Evolutionary conservation across 2,329 filamentous ascomycete genomes (phyloP).

Genomic region (Cytospora piceicola): DNA sequence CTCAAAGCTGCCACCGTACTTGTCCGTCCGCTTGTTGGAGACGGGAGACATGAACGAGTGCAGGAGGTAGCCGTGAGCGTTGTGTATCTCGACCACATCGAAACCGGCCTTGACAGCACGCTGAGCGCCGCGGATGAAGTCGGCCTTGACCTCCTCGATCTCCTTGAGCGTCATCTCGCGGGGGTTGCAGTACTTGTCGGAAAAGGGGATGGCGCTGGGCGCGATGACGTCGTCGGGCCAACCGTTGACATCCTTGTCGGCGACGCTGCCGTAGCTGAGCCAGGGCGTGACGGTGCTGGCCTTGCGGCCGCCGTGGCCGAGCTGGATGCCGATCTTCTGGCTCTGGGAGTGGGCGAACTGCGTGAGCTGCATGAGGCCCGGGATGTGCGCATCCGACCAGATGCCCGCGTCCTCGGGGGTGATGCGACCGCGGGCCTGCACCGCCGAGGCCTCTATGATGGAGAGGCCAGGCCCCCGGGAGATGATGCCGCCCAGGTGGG

Average conservation of each 20-base stretch:
- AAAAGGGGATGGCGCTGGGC: constrained; percentile 39
- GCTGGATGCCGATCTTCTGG: constrained; percentile 71
- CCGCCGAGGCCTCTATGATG: constrained; percentile 40
- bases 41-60: constrained; percentile 71
- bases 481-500: constrained; percentile 44
- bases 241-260: constrained; percentile 49
- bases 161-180: constrained; percentile 67
- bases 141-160: constrained; percentile 64
- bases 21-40: constrained; percentile 69
- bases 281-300: constrained; percentile 58
- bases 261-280: constrained; percentile 56
- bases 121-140: constrained; percentile 58
- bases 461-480: constrained; percentile 41
- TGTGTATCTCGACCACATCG: constrained; percentile 73
- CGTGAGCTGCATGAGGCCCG: constrained; percentile 40
- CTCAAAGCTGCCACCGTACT: constrained; percentile 71
- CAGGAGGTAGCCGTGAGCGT: constrained; percentile 78
- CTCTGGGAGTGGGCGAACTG: constrained; percentile 54
- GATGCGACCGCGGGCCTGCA: constrained; percentile 41
- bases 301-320: constrained; percentile 70
- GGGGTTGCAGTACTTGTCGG: constrained; percentile 44
- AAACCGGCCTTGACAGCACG: constrained; percentile 66
- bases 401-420: constrained; percentile 43
- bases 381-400: constrained; percentile 44
- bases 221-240: constrained; percentile 48